Conservation (phyloP, 192 early-diverging fungal genomes). For the Piromyces sp. region DNA sequence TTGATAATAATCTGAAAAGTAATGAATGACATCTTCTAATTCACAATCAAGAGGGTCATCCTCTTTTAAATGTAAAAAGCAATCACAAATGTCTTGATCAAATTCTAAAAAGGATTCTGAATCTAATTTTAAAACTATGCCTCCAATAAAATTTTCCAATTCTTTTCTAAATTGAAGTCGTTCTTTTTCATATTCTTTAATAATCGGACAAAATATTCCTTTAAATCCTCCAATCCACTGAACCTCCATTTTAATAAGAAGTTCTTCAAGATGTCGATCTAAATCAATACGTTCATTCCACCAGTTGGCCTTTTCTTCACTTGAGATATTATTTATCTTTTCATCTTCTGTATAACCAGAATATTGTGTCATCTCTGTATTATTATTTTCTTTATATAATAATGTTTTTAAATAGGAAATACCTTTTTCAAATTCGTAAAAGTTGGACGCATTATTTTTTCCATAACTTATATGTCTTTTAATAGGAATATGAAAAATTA, state of each 20-base stretch:
- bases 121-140: slow-evolving; percentile 10
- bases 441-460: neutral
- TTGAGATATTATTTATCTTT: slow-evolving; percentile 5
- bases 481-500: slow-evolving; percentile 58
- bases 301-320: slow-evolving; percentile 57
- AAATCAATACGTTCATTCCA: slow-evolving; percentile 56
- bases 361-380: slow-evolving; percentile 5
- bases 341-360: neutral
- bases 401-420: slow-evolving; percentile 48
- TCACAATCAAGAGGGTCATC: slow-evolving; percentile 27
- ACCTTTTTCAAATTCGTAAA: slow-evolving; percentile 20
- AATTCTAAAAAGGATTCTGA: slow-evolving; percentile 24
- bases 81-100: slow-evolving; percentile 28
- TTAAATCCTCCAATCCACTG: slow-evolving; percentile 79
- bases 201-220: slow-evolving; percentile 12
- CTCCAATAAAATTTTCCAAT: slow-evolving; percentile 22
- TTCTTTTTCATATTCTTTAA: neutral
- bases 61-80: slow-evolving; percentile 35
- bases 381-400: slow-evolving; percentile 40
- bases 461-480: slow-evolving; percentile 23
- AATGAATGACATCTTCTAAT: slow-evolving; percentile 50
- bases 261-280: slow-evolving; percentile 42
- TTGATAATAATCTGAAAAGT: slow-evolving; percentile 47
- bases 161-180: slow-evolving; percentile 23
- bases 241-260: slow-evolving; percentile 50